Base-by-base conservation (phyloP, 495 filamentous ascomycete genomes). In the Penicillium goetzii region DNA sequence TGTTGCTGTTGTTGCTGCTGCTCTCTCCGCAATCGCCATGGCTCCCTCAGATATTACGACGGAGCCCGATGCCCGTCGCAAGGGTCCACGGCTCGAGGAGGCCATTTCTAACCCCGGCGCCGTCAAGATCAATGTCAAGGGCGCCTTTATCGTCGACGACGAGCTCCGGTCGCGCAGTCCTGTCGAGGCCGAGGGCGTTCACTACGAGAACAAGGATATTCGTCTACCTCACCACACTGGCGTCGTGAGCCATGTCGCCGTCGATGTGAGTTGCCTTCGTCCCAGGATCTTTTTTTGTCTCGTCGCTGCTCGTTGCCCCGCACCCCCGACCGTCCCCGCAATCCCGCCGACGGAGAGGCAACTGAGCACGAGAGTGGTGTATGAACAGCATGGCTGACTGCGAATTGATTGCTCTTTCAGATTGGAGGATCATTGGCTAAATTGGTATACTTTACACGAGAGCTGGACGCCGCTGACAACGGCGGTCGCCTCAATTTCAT, bases 351-450 rank as follows among this genome's bases (percentile, higher is more conserved):
- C 54, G 54, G 34, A 3, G 57, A 34, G 34, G 58, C 54, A 50
- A 52, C 49, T 55, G 55, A 43, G 34, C 34, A 28, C 38, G 55
- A 43, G 55, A 43, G 23, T 43, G 7, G 32, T 49, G 9, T 11
- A 28, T 25, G 52, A 40, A 56, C 28, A 49, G 36, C 45, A 59
- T 58, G 52, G 67, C 76, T 78, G 59, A 78, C 70, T 38, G 25
- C n/a, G 9, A 33, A 50, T 32, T 25, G 15, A 33, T 23, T 30
- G 19, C 15, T 62, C 30, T 10, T 56, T 23, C 74, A 97, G 92
- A 99, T 99, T 66, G 95, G 95, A 51, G 95, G 95, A 65, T 93
- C 93, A 5, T 83, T 99, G 30, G 92, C 92, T 50, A 99, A 99
- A 80, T 83, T 98, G 17, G 94, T 99, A 54, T 99, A 97, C 80